Base-by-base conservation (phyloP, 106 monocot genomes). In the Platanthera zijinensis region DNA sequence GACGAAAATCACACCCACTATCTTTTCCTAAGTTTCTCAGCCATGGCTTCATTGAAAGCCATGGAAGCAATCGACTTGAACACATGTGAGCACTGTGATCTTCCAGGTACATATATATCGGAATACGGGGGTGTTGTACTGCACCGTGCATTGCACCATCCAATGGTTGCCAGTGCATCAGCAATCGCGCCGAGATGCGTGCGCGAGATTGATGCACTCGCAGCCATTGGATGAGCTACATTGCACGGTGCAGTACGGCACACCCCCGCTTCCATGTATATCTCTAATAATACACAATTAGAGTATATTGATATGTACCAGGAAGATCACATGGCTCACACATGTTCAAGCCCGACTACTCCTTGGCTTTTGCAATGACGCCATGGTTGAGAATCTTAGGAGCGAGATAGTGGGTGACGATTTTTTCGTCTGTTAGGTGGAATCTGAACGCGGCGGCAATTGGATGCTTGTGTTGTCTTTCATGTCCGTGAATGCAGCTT, bases 301-400 rank as follows among this genome's bases (percentile, higher is more conserved):
- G 25, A 25, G 25, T 25, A 25, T 25, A 25, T 25, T 25, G 25
- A 25, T 25, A n/a, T 17, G 15, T 14, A 17, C 78, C 56, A 48
- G 78, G 78, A 25, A 79, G 79, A 48, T 79, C 79, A 57, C 72
- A 79, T 21, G 79, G 79, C 59, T 79, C 72, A 22, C 69, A 69
- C 57, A 49, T 79, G 72, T 79, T 79, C 48, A 79, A 59, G 50
- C 72, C 79, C 72, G 17, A 79, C 72, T 2, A 61, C 59, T 7
- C 59, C 59, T 18, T 61, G 9, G 59, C n/a, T 61, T 21, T 6
- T 21, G 59, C 6, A 5, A 19, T 9, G 18, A 61, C 21, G 59
- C 59, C 19, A 61, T 61, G 59, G 59, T 61, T 61, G 21, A 61
- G 59, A 61, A 61, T 18, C 59, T 61, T 61, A 21, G 59, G 59